Conservation (phyloP, 2,329 filamentous ascomycete species). For the Trichophyton simii region DNA sequence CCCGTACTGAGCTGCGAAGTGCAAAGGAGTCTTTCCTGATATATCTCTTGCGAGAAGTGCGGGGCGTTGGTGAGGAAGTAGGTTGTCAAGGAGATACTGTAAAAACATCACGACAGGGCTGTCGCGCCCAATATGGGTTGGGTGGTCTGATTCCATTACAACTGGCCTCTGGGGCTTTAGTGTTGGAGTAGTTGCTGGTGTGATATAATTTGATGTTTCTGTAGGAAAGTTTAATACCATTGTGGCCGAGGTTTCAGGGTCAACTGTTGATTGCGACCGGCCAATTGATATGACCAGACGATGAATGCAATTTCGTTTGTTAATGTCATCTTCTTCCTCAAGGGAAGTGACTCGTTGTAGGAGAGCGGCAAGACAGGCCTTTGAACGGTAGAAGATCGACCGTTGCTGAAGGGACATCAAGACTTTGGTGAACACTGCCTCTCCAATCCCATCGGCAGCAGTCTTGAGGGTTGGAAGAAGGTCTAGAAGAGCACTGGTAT, state of each 20-base stretch:
- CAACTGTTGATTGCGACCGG: constrained; percentile 50
- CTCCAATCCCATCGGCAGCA: constrained; percentile 42
- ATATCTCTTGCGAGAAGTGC: constrained; percentile 41
- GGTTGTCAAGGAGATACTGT: constrained; percentile 50
- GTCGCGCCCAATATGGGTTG: constrained; percentile 50
- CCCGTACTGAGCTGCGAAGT: constrained; percentile 66
- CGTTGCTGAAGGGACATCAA: constrained; percentile 34
- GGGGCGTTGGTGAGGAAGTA: constrained; percentile 54
- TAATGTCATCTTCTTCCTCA: constrained; percentile 83
- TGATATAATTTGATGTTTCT: constrained; percentile 61
- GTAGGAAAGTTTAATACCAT: constrained; percentile 38
- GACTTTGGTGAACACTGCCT: constrained; percentile 55
- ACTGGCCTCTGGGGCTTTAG: constrained; percentile 50
- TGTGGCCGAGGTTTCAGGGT: constrained; percentile 41
- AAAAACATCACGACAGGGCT: constrained; percentile 65
- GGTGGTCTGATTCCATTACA: constrained; percentile 51
- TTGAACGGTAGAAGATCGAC: constrained; percentile 58
- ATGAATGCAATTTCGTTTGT: constrained; percentile 86
- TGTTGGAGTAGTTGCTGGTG: constrained; percentile 59
- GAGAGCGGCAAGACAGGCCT: constrained; percentile 57
- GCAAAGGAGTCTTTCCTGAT: constrained; percentile 14
- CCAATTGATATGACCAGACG: constrained; percentile 86
- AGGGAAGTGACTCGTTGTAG: constrained; percentile 57
- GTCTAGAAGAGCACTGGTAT: constrained; percentile 30
- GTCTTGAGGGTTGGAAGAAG: constrained; percentile 48